These are phyloP conservation scores for Otatea glauca DNA, from an alignment of 176 grass and related monocot species.

Conservation along the genomic window DNA sequence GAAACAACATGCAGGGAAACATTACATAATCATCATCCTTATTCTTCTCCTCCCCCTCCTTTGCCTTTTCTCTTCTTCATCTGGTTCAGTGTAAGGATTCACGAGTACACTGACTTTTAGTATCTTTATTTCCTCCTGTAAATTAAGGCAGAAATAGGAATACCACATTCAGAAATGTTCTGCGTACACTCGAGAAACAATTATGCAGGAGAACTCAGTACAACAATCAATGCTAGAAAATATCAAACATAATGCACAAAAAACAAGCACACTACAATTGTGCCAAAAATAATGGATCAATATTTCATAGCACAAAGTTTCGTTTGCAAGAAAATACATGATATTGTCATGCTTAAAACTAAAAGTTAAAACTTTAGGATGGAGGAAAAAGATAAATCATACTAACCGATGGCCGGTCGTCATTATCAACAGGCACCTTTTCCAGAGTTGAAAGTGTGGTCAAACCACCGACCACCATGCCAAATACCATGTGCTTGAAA, in stretches of 20 bases:
- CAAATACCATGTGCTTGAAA: conserved; percentile 97
- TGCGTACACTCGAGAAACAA: neutral
- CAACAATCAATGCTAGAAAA: conserved; percentile 12
- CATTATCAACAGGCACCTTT: conserved; percentile 92
- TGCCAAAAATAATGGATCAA: neutral
- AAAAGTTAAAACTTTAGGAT: neutral
- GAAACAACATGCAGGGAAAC: conserved; percentile 38
- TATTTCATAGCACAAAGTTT: neutral
- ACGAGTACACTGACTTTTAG: conserved; percentile 70
- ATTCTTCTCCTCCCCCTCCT: conserved; percentile 76
- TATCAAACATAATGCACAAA: conserved; percentile 8
- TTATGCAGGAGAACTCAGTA: neutral
- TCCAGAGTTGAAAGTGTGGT: conserved; percentile 85
- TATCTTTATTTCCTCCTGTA: conserved; percentile 98
- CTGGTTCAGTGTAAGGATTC: conserved; percentile 88
- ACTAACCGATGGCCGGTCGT: conserved; percentile 91
- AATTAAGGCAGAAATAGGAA: conserved; percentile 28
- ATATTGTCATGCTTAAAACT: neutral
- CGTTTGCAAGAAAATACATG: neutral
- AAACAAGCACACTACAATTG: neutral
- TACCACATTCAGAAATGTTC: conserved; percentile 1
- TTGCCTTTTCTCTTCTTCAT: conserved; percentile 87
- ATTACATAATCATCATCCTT: conserved; percentile 83
- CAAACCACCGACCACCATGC: conserved; percentile 93
- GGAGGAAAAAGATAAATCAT: neutral